phyloP scores from a whole-genome alignment of 2,329 filamentous ascomycete genomes.

The Metarhizium brunneum region DNA sequence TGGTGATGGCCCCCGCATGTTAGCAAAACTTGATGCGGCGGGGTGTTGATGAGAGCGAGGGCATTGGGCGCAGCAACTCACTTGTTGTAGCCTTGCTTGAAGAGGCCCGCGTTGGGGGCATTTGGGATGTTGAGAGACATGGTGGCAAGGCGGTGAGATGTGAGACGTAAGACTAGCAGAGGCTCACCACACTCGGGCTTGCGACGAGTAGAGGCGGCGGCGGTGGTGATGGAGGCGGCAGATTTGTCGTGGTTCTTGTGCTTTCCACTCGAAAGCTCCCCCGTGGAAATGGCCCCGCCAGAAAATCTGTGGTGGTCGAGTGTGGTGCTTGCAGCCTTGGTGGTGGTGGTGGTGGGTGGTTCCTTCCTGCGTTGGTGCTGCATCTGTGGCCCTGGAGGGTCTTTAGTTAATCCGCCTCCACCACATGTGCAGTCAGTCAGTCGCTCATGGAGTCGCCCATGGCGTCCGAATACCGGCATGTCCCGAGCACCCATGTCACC shows the following conservation, averaged over 20 bases:
- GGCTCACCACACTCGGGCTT: constrained; percentile 6
- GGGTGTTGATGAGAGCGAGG: neutral
- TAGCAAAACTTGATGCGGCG: too few relatives aligned
- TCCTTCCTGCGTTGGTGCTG: neutral
- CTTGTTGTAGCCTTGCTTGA: constrained; percentile 96
- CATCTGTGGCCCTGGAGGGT: neutral
- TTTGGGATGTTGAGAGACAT: constrained; percentile 97
- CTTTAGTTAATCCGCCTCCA: neutral
- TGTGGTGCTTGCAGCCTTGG: too few relatives aligned
- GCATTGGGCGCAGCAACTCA: constrained; percentile 35
- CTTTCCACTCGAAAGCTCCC: neutral
- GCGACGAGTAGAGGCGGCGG: neutral
- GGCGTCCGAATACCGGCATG: too few relatives aligned
- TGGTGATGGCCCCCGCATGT: constrained; percentile 32
- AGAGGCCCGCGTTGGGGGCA: constrained; percentile 85
- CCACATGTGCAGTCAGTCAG: neutral
- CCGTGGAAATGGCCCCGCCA: neutral
- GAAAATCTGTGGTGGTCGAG: neutral
- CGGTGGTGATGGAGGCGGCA: constrained; percentile 1
- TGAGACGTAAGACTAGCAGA: constrained; percentile 1
- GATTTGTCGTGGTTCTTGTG: constrained; percentile 1
- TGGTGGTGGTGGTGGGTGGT: too few relatives aligned
- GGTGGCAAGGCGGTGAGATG: constrained; percentile 12
- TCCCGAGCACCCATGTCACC: too few relatives aligned
- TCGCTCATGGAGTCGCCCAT: too few relatives aligned